Evolutionary conservation across 306 rosid species (phyloP).

Genomic region (Cyclanthera cordifolia): DNA sequence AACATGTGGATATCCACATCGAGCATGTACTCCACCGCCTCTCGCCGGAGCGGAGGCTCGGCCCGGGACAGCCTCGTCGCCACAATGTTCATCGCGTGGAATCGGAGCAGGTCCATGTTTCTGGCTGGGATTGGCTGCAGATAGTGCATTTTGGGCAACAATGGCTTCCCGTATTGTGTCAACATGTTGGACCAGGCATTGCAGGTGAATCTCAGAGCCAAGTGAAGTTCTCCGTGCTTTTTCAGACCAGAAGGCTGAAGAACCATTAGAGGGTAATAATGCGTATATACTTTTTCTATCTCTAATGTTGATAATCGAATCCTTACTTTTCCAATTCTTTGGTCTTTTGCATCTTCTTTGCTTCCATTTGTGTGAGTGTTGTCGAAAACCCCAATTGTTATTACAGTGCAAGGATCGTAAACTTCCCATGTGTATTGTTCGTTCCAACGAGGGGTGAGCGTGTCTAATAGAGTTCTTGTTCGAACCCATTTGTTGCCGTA

Average conservation of each 20-base stretch:
- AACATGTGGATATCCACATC: constrained; percentile 82
- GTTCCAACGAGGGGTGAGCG: constrained; percentile 72
- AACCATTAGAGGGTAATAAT: constrained; percentile 72
- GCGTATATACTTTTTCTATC: constrained; percentile 64
- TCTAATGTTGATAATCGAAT: constrained; percentile 80
- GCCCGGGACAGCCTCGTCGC: constrained; percentile 51
- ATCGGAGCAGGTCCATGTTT: constrained; percentile 64
- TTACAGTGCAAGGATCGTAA: constrained; percentile 71
- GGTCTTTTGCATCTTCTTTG: constrained; percentile 44
- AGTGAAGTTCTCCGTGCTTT: constrained; percentile 86
- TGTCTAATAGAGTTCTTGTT: constrained; percentile 70
- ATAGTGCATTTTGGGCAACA: constrained; percentile 95
- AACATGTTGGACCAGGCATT: constrained; percentile 80
- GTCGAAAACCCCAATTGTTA: constrained; percentile 77
- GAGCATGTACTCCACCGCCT: constrained; percentile 81
- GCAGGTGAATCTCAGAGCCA: constrained; percentile 83
- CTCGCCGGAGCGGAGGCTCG: constrained; percentile 83
- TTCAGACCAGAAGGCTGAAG: constrained; percentile 55
- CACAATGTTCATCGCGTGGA: constrained; percentile 84
- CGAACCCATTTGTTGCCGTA: constrained; percentile 94
- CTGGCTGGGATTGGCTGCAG: constrained; percentile 57
- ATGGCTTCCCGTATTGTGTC: constrained; percentile 60
- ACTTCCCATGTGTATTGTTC: constrained; percentile 99
- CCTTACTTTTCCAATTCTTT: constrained; percentile 83
- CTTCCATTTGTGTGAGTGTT: constrained; percentile 58